Evolutionary conservation across 2,329 filamentous ascomycete genomes (phyloP).

Genomic region (Macrophomina pseudophaseolina): DNA sequence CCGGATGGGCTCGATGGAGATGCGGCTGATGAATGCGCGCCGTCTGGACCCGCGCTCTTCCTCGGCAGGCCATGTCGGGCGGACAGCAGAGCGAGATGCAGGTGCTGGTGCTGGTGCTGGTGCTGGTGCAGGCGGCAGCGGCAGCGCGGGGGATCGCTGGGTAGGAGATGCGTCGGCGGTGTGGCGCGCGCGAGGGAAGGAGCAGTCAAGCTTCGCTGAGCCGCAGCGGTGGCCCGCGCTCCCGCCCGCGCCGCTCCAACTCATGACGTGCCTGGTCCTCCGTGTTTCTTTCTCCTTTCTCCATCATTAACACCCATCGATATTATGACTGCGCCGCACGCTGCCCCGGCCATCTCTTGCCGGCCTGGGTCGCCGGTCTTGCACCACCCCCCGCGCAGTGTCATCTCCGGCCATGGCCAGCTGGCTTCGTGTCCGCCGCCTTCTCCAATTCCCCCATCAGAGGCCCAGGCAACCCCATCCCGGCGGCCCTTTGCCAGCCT

Average conservation of each 20-base stretch:
- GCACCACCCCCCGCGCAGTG: neutral
- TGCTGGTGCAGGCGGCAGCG: too few species aligned
- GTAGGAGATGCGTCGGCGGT: neutral
- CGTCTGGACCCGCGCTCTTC: neutral
- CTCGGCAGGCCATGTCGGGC: neutral
- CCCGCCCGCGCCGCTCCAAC: constrained; percentile 1
- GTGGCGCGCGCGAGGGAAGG: neutral
- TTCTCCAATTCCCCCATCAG: neutral
- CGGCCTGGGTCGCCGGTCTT: neutral
- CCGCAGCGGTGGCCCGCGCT: neutral
- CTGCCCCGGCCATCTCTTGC: too few species aligned
- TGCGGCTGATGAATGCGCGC: neutral
- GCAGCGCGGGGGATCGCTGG: neutral
- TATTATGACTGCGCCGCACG: neutral
- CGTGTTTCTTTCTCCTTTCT: neutral
- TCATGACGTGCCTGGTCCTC: constrained; percentile 5
- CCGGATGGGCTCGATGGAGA: too few species aligned
- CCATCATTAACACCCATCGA: neutral
- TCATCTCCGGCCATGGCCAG: neutral
- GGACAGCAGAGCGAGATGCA: too few species aligned
- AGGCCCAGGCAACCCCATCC: neutral
- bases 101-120: too few species aligned
- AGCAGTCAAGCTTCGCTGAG: neutral
- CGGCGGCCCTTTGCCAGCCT: neutral
- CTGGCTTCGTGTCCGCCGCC: neutral